Base-by-base conservation (phyloP, 179 eudicot genomes). In the Silene vulgaris region DNA sequence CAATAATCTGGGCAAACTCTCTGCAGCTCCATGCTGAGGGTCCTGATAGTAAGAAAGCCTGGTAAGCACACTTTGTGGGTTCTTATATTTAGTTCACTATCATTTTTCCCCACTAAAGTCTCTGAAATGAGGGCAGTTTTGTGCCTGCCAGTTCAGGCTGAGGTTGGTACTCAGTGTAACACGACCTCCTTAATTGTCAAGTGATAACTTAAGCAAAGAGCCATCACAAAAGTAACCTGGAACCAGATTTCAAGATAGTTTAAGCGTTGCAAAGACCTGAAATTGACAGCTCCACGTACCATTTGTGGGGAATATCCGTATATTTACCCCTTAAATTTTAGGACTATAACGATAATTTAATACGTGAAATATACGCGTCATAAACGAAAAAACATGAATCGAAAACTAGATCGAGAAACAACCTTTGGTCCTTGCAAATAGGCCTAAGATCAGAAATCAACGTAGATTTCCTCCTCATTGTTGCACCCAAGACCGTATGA, bases 11-110 rank as follows among this genome's bases (percentile, higher is more conserved):
- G n/a, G n/a, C n/a, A n/a, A n/a, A n/a, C n/a, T n/a, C n/a, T n/a
- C n/a, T n/a, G n/a, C 23, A 86, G 85, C 77, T 86, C 91, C 73
- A 78, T 21, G 62, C 88, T 88, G 20, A 90, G 87, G 60, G 97
- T 91, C 76, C 97, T 96, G 72, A 90, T 91, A 60, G 89, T 81
- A 8, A 90, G 89, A 83, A 90, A 90, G 62, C 91, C 92, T 21
- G 87, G 84, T 77, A 88, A 88, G 57, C 77, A 80, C 66, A 81
- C 84, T 32, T 62, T 43, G 17, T 82, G 78, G 72, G 82, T 87
- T 56, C 77, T 84, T 74, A 72, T 82, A 21, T 45, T 65, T 40
- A 74, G 64, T 59, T 56, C 79, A 79, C 78, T 82, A 62, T 30
- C 56, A 29, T 71, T 72, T 23, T 74, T n/a, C 76, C 29, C 48